Evolutionary conservation across 345 rosid genomes (phyloP), one percentile per base, ranked within the genome.

Genomic region (Pelargonium nanum): DNA sequence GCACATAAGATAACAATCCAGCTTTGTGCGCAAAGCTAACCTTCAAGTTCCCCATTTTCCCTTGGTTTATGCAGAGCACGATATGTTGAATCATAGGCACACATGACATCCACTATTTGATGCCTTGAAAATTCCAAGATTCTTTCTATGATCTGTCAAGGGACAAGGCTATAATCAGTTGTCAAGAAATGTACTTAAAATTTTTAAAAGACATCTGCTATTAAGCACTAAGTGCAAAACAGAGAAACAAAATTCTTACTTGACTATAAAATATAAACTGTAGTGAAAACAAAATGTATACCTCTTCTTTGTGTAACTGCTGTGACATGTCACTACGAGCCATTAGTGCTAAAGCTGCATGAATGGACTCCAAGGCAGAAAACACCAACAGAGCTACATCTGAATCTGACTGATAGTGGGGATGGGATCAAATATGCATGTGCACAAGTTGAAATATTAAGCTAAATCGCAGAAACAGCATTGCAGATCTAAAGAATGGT

Each of bases 301-400:
- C 99, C 99, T 90, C 99, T 77, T 93, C 99, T 60, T 87, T 82
- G 67, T 90, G 90, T 52, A 93, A 84, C 76, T 84, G 99, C 75
- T 90, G 90, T 44, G 99, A 92, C 99, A 93, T 90, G 75, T 84
- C 75, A 76, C 68, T 78, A 74, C 88, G 83, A 50, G 96, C 86
- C 95, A 93, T 83, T 72, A 90, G 76, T 44, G 96, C 92, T 62
- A 93, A 83, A 58, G 90, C 81, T 53, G 95, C 96, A 83, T 93
- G 97, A 65, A 93, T 85, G 55, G 99, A 84, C 77, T 93, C 99
- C 77, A 93, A 74, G 66, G 99, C 97, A 73, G 95, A 82, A 60
- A 87, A 83, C 48, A 87, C 79, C 45, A 69, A 67, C 48, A 79
- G 78, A 60, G 81, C 74, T 54, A 80, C 78, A 72, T 87, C 89